These are phyloP conservation scores for Metschnikowia cerradonensis DNA, from an alignment of 805 yeast genomes.

Conservation along the genomic window DNA sequence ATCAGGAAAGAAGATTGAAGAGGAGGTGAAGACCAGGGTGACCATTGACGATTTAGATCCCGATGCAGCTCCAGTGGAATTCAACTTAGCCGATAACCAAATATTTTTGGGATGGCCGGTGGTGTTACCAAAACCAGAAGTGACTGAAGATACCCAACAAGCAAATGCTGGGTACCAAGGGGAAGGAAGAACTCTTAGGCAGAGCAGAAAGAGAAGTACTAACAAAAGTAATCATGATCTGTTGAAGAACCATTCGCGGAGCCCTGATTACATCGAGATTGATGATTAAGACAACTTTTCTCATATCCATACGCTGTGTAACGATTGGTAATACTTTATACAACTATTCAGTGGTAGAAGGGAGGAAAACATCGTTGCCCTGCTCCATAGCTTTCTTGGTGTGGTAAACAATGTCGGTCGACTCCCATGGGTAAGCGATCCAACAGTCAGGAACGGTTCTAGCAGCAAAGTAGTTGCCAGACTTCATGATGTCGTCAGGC, in stretches of 20 bases:
- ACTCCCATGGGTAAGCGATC: constrained; percentile 93
- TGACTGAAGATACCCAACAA: constrained; percentile 22
- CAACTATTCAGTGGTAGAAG: constrained; percentile 23
- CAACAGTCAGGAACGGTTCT: constrained; percentile 71
- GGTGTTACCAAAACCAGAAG: constrained; percentile 38
- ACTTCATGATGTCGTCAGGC: constrained; percentile 56
- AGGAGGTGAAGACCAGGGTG: constrained; percentile 20
- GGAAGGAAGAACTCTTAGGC: constrained; percentile 71
- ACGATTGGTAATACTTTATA: background rate
- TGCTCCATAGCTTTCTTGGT: constrained; percentile 61
- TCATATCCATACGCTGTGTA: background rate
- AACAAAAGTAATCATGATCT: constrained; percentile 38
- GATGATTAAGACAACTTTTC: constrained; percentile 34
- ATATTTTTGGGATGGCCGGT: constrained; percentile 92
- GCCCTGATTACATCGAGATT: constrained; percentile 79
- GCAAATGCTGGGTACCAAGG: constrained; percentile 46
- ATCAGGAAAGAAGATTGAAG: constrained; percentile 49
- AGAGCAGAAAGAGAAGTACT: constrained; percentile 66
- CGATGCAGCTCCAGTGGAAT: constrained; percentile 64
- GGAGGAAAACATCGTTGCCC: constrained; percentile 59
- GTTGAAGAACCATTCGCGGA: constrained; percentile 59
- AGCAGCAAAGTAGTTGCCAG: constrained; percentile 69
- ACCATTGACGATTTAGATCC: constrained; percentile 45
- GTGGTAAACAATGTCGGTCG: constrained; percentile 74
- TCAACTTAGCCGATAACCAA: constrained; percentile 77